A percentile compares a stretch with the other conserved stretches of the same genome.
Evolutionary conservation across 2,329 filamentous ascomycete genomes (phyloP).

Genomic region (Cercospora sp.): DNA sequence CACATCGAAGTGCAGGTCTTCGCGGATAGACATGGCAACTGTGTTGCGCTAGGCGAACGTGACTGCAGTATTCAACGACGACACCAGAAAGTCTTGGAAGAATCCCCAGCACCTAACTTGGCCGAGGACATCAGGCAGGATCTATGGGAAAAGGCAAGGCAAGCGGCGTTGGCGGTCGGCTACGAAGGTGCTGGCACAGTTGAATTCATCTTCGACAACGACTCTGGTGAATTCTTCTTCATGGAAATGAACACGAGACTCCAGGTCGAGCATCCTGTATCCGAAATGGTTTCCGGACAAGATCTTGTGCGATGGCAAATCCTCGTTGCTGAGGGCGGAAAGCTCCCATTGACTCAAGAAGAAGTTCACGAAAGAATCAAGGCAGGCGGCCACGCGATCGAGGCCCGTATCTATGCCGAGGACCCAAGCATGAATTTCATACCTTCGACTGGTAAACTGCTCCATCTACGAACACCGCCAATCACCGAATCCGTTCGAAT

Average conservation of each 20-base stretch:
- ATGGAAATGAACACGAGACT: conserved; percentile 78
- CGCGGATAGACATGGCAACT: conserved; percentile 65
- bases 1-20: conserved; percentile 70
- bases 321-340: conserved; percentile 72
- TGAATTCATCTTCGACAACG: conserved; percentile 69
- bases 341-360: conserved; percentile 64
- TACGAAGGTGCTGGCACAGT: conserved; percentile 68
- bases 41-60: conserved; percentile 63
- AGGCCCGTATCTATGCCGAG: conserved; percentile 95
- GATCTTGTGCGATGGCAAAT: conserved; percentile 96
- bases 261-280: conserved; percentile 96
- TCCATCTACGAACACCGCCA: conserved; percentile 75
- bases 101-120: conserved; percentile 64
- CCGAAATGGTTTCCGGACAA: conserved; percentile 72
- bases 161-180: conserved; percentile 62
- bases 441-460: conserved; percentile 84
- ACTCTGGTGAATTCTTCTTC: conserved; percentile 65
- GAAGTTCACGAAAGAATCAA: conserved; percentile 69
- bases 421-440: conserved; percentile 90
- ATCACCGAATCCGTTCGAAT: conserved; percentile 75
- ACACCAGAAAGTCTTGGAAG: conserved; percentile 67
- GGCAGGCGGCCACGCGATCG: conserved; percentile 80
- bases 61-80: conserved; percentile 66
- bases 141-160: conserved; percentile 64
- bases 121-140: conserved; percentile 61